Conservation (phyloP, 495 filamentous ascomycete species). For the Tuber melanosporum region DNA sequence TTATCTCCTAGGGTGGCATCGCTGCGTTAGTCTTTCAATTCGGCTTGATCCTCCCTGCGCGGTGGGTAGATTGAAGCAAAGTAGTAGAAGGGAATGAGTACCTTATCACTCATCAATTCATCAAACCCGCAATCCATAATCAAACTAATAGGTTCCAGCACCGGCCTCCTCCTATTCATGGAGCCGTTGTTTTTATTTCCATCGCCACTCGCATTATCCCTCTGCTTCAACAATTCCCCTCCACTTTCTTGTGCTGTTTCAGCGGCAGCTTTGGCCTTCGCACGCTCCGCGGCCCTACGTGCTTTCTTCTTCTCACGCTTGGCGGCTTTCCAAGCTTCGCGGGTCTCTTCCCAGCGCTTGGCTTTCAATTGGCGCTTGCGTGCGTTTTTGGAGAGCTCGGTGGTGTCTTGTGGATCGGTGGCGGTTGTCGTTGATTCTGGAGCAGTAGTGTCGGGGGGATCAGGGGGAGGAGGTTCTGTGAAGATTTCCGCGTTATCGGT, state of each 20-base stretch:
- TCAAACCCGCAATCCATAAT: conserved; percentile 92
- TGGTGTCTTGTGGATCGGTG: conserved; percentile 31
- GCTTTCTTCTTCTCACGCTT: conserved; percentile 71
- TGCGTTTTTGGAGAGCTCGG: conserved; percentile 68
- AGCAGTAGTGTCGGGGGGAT: background rate
- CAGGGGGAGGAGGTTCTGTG: background rate
- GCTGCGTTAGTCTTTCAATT: background rate
- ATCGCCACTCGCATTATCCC: background rate
- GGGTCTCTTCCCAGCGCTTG: conserved; percentile 61
- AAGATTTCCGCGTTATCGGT: background rate
- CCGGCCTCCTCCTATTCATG: conserved; percentile 39
- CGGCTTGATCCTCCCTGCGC: background rate
- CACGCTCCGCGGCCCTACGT: conserved; percentile 43
- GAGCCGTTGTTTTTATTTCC: background rate
- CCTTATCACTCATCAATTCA: conserved; percentile 69
- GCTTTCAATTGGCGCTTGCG: conserved; percentile 63
- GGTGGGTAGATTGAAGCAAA: background rate
- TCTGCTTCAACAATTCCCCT: background rate
- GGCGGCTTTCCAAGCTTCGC: conserved; percentile 60
- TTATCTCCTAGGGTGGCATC: conserved; percentile 52
- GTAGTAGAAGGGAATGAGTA: conserved; percentile 3
- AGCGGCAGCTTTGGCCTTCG: conserved; percentile 6
- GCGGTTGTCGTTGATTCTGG: background rate
- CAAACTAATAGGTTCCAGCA: conserved; percentile 61
- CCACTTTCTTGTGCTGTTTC: background rate